Conservation (phyloP, 495 filamentous ascomycete species). For the Penicillium coprophilum region DNA sequence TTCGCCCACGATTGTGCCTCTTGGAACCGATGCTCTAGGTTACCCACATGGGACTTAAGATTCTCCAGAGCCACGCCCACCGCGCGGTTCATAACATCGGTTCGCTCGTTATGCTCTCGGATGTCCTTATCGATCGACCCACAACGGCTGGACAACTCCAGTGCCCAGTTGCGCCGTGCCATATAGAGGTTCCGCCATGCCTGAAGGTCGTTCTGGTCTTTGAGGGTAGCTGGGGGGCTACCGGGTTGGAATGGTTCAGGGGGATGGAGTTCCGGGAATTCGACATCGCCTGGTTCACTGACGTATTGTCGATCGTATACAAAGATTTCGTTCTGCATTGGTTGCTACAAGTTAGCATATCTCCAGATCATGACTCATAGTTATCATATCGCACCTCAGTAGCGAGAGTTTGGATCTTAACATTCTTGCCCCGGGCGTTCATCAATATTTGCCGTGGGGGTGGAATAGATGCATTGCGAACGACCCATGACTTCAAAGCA, state of each 20-base stretch:
- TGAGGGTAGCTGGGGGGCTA: constrained; percentile 69
- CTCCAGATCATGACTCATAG: neutral
- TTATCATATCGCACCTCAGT: constrained; percentile 60
- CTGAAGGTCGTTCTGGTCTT: constrained; percentile 68
- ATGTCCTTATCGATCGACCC: constrained; percentile 54
- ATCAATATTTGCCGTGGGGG: constrained; percentile 74
- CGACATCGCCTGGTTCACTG: constrained; percentile 42
- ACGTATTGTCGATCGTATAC: constrained; percentile 76
- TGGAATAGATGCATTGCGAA: constrained; percentile 63
- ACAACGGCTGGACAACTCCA: constrained; percentile 63
- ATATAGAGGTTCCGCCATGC: constrained; percentile 83
- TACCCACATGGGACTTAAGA: constrained; percentile 72
- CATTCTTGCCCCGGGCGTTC: constrained; percentile 76
- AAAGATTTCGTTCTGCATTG: constrained; percentile 75
- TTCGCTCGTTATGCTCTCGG: constrained; percentile 59
- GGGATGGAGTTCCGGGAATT: constrained; percentile 53
- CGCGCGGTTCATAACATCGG: constrained; percentile 68
- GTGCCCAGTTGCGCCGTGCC: constrained; percentile 71
- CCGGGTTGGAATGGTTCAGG: constrained; percentile 59
- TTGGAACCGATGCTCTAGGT: constrained; percentile 67
- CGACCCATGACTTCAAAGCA: constrained; percentile 65
- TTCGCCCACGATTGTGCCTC: constrained; percentile 73
- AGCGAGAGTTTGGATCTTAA: constrained; percentile 70
- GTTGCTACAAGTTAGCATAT: constrained; percentile 11
- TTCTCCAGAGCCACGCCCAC: constrained; percentile 78